phyloP scores from a whole-genome alignment of 1,284 basidiomycete species.

The Moesziomyces aphidis region DNA sequence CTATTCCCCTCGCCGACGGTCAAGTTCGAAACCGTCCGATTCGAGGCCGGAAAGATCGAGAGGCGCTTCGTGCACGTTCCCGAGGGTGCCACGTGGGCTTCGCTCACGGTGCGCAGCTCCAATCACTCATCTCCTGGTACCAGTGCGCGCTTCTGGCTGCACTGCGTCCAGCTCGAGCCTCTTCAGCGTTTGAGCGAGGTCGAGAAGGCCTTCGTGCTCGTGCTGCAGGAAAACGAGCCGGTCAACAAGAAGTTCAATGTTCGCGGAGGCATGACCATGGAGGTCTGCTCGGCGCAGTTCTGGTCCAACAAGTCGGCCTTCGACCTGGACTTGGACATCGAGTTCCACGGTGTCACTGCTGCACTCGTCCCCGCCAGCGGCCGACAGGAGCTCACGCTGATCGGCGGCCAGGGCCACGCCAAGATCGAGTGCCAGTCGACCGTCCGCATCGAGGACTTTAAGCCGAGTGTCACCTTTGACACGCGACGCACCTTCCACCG shows the following conservation, averaged over 20 bases:
- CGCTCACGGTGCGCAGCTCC: conserved; percentile 60
- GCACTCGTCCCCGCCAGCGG: conserved; percentile 49
- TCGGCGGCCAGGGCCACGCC: conserved; percentile 64
- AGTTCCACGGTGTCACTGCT: conserved; percentile 67
- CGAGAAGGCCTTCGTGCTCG: conserved; percentile 64
- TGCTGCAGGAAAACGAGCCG: conserved; percentile 65
- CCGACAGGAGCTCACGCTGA: conserved; percentile 59
- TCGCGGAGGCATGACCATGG: conserved; percentile 66
- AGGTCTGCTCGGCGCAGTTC: conserved; percentile 67
- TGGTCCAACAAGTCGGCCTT: conserved; percentile 65
- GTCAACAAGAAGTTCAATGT: conserved; percentile 64
- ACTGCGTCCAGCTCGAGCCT: conserved; percentile 66
- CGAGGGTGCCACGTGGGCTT: conserved; percentile 67
- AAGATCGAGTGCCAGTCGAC: conserved; percentile 58
- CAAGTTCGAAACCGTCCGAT: conserved; percentile 43
- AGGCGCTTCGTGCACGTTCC: conserved; percentile 66
- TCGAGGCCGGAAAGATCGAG: conserved; percentile 62
- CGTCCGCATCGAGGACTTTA: conserved; percentile 64
- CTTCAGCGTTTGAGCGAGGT: conserved; percentile 61
- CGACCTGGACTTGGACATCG: conserved; percentile 64
- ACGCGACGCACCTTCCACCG: conserved; percentile 62
- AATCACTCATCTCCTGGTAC: conserved; percentile 59
- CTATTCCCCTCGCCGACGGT: conserved; percentile 52
- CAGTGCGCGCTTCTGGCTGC: conserved; percentile 67
- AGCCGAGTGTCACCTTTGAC: conserved; percentile 65